Conservation (phyloP, 2,329 filamentous ascomycete genomes). For the Chaetomiaceae sp. region DNA sequence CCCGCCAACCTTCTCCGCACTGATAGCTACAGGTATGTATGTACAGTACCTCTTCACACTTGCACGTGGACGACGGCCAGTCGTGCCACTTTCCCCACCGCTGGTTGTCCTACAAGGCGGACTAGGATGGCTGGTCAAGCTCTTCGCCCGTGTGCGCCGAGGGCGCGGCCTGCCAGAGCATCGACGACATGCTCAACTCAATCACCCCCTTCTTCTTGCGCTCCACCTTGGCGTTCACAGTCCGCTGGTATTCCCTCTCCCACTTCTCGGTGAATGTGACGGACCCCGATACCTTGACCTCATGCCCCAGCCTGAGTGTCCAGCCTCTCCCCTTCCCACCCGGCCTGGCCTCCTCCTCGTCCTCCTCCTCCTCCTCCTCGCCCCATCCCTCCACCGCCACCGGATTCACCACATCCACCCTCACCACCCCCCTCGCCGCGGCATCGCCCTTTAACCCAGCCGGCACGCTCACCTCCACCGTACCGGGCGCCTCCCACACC, state of each 20-base stretch:
- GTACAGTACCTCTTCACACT: too few relatives aligned
- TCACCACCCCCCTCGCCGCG: not conserved
- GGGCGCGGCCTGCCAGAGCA: constrained; percentile 19
- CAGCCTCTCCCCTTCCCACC: not conserved
- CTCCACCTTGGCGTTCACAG: constrained; percentile 17
- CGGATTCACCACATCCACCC: constrained; percentile 22
- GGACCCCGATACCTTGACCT: constrained; percentile 5
- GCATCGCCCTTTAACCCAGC: not conserved
- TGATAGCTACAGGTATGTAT: too few relatives aligned
- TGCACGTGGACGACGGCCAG: too few relatives aligned
- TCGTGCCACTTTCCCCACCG: too few relatives aligned
- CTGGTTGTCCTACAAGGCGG: too few relatives aligned
- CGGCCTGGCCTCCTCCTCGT: not conserved
- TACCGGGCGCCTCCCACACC: constrained; percentile 20
- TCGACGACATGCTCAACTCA: constrained; percentile 19
- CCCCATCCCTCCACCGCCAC: not conserved
- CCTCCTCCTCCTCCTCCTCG: not conserved
- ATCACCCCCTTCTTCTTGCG: constrained; percentile 23
- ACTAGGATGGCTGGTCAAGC: constrained; percentile 13
- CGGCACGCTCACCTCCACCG: constrained; percentile 11
- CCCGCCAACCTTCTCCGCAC: too few relatives aligned
- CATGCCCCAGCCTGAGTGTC: not conserved
- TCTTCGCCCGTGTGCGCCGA: not conserved
- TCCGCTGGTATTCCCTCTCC: constrained; percentile 24
- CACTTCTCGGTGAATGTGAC: constrained; percentile 24